Evolutionary conservation across 1,139 yeast species (phyloP).

Genomic region (Taphrina pruni): DNA sequence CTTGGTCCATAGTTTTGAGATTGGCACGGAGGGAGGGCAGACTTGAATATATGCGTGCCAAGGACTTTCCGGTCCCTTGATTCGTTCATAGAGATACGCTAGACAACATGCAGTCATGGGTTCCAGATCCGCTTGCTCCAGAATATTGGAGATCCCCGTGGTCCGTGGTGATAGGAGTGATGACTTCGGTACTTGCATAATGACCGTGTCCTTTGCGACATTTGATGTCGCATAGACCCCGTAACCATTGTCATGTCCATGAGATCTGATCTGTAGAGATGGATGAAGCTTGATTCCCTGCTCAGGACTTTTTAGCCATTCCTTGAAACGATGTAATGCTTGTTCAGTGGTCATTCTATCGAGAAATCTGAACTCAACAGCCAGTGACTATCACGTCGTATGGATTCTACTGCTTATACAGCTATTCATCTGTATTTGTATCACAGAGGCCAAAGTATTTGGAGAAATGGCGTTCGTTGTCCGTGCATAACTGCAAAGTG

Average conservation of each 20-base stretch:
- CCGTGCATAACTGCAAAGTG: no score
- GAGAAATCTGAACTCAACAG: no score
- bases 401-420: no score
- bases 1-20: constrained; percentile 71
- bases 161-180: constrained; percentile 47
- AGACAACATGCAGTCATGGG: constrained; percentile 73
- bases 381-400: no score
- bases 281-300: constrained; percentile 22
- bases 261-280: constrained; percentile 1
- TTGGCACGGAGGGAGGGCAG: constrained; percentile 56
- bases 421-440: no score
- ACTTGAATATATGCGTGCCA: constrained; percentile 73
- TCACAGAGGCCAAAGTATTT: no score
- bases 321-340: constrained; percentile 4
- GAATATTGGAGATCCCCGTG: constrained; percentile 69
- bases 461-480: no score
- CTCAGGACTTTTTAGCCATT: constrained; percentile 21
- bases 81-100: constrained; percentile 72
- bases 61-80: constrained; percentile 65
- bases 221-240: constrained; percentile 31
- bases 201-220: constrained; percentile 17
- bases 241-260: constrained; percentile 1
- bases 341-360: background rate
- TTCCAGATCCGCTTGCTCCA: constrained; percentile 57
- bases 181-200: constrained; percentile 45